A percentile compares a stretch with the other conserved stretches of the same genome.
Evolutionary conservation across 352 stramenopile genomes (phyloP).

Genomic region (Globisporangium radiosum): DNA sequence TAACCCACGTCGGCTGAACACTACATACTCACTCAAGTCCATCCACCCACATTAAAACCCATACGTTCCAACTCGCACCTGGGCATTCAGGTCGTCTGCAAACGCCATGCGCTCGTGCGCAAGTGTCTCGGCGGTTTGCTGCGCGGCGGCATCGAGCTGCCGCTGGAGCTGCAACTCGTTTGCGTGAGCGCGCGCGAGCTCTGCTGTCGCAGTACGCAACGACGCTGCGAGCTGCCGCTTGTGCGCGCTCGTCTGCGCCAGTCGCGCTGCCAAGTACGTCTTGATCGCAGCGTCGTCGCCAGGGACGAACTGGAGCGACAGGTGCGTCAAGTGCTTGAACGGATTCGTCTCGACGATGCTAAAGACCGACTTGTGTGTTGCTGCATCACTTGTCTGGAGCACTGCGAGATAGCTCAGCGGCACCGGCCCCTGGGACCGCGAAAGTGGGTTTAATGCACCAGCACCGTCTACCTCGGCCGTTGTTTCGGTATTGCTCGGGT

Average conservation of each 20-base stretch:
- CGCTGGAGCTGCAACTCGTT: slow-evolving; percentile 42
- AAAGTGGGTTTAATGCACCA: slow-evolving; percentile 18
- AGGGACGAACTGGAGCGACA: slow-evolving; percentile 83
- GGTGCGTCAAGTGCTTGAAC: slow-evolving; percentile 94
- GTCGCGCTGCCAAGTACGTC: slow-evolving; percentile 82
- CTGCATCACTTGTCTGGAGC: slow-evolving; percentile 57
- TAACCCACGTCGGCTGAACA: too few relatives aligned
- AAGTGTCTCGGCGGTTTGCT: slow-evolving; percentile 53
- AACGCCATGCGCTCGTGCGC: slow-evolving; percentile 63
- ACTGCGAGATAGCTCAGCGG: slow-evolving; percentile 81
- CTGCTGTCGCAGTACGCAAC: slow-evolving; percentile 37
- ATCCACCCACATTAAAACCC: too few relatives aligned
- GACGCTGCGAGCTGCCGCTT: slow-evolving; percentile 29
- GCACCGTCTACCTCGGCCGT: slow-evolving; percentile 1
- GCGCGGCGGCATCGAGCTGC: slow-evolving; percentile 39
- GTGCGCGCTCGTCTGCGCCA: slow-evolving; percentile 75
- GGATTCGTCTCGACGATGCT: slow-evolving; percentile 92
- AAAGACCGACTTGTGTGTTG: slow-evolving; percentile 68
- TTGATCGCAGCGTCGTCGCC: slow-evolving; percentile 89
- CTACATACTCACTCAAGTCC: too few relatives aligned
- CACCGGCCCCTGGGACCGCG: slow-evolving; percentile 57
- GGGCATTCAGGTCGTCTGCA: slow-evolving; percentile 50
- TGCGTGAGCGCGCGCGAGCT: slow-evolving; percentile 32
- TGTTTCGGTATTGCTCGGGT: slow-evolving; percentile 6
- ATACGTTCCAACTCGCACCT: slow-evolving; percentile 14